Base-by-base conservation (phyloP, 345 rosid genomes). In the Populus simonii region DNA sequence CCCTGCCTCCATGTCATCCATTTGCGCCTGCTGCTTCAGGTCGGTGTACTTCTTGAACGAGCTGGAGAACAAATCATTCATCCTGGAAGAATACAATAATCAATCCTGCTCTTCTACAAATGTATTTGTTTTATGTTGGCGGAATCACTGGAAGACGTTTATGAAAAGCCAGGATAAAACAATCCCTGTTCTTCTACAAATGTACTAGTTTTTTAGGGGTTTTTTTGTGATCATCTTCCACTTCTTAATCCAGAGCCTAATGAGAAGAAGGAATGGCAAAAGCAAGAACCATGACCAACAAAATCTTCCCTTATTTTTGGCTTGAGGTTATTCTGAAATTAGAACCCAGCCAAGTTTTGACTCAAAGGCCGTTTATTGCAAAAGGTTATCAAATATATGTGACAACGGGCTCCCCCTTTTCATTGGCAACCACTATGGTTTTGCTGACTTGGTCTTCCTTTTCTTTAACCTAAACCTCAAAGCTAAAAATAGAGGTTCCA, bases 11-110 rank as follows among this genome's bases (percentile, higher is more conserved):
- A 89, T 20, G 76, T 94, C 94, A 7, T 90, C 96, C 53, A 77
- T 35, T 51, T 83, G 74, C 2, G 85, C 82, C 86, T 93, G 95
- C 61, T 84, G 83, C 76, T 80, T 89, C 83, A 87, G 84, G 81
- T 93, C 95, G 8, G 92, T 85, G 85, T 92, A 90, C 80, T 73
- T 86, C 86, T 89, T 93, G 86, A 94, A 91, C 66, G 97, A 94
- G 79, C 81, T 88, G 1, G 98, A 92, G 78, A 94, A 85, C 55
- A 94, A 69, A 75, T 94, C 97, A 78, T 94, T 92, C 98, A 94
- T 92, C 87, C 82, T 86, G 77, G 38, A 62, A n/a, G 12, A 15
- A 12, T 43, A 29, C 23, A 31, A 55, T 20, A 25, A 33, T 33
- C 33, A 36, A 65, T 1, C 55, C 47, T 62, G 25, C 8, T 16